phyloP scores from a whole-genome alignment of 2,329 filamentous ascomycete species.

The Diplodia mutila region DNA sequence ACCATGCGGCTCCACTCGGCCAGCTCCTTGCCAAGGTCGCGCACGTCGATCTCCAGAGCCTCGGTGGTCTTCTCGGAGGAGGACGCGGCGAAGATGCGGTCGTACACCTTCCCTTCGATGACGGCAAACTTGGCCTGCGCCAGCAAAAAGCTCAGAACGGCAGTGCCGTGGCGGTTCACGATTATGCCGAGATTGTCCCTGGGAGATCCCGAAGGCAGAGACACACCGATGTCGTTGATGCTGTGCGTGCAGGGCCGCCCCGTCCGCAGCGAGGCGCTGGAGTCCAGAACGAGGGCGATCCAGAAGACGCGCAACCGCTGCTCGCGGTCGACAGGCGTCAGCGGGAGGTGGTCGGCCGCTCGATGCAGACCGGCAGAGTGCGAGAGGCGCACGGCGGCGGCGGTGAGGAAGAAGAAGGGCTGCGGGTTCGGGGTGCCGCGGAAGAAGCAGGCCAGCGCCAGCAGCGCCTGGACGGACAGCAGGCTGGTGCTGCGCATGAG shows the following conservation, averaged over 20 bases:
- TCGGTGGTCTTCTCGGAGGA: not conserved
- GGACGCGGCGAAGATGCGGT: not conserved
- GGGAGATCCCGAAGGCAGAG: not conserved
- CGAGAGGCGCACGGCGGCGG: conserved; percentile 10
- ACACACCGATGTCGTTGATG: conserved; percentile 2
- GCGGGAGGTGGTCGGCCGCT: not conserved
- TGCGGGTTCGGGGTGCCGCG: conserved; percentile 8
- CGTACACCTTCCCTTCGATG: not conserved
- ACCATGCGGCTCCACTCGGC: not conserved
- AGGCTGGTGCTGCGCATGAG: conserved; percentile 13
- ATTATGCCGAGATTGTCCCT: conserved; percentile 4
- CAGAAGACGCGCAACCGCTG: conserved; percentile 14
- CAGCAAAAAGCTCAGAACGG: not conserved
- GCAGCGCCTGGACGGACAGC: not conserved
- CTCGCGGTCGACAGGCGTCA: not conserved
- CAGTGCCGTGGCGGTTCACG: not conserved
- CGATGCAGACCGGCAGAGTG: conserved; percentile 5
- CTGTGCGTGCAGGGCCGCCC: conserved; percentile 9
- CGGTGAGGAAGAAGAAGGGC: conserved; percentile 12
- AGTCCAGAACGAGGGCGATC: not conserved
- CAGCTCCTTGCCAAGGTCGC: not conserved
- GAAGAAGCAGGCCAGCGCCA: conserved; percentile 12
- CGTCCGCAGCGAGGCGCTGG: not conserved
- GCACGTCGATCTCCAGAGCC: not conserved
- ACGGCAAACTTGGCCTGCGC: not conserved